phyloP scores from a whole-genome alignment of 2,329 filamentous ascomycete genomes.

The Aureobasidium sp. region DNA sequence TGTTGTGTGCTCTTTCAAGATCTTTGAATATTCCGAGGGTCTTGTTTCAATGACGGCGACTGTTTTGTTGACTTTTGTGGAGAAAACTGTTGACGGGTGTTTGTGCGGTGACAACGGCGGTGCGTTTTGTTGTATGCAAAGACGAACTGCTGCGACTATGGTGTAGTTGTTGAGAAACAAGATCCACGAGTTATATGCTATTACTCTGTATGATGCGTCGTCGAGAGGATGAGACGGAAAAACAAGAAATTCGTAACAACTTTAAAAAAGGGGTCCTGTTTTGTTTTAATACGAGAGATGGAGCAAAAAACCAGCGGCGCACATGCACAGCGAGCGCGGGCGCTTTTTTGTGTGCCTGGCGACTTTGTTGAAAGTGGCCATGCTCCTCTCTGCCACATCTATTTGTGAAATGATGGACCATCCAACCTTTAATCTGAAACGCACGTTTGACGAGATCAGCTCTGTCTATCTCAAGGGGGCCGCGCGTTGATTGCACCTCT shows the following conservation, averaged over 20 bases:
- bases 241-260: not conserved
- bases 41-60: not conserved
- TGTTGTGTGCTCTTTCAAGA: not conserved
- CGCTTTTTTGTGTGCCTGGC: not conserved
- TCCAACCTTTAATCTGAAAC: slow-evolving; percentile 9
- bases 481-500: slow-evolving; percentile 3
- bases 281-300: not conserved
- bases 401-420: slow-evolving; percentile 1
- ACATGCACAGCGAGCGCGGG: not conserved
- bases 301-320: not conserved
- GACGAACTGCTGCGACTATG: not conserved
- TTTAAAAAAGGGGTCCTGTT: not conserved
- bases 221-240: not conserved
- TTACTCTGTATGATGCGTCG: not conserved
- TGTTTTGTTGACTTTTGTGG: slow-evolving; percentile 7
- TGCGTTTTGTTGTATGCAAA: not conserved
- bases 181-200: not conserved
- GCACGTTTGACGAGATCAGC: not conserved
- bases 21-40: not conserved
- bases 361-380: not conserved
- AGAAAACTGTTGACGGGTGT: slow-evolving; percentile 4
- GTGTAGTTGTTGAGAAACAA: not conserved
- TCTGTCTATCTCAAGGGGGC: not conserved
- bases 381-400: not conserved
- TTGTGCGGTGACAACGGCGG: not conserved